Evolutionary conservation across 2,329 filamentous ascomycete species (phyloP).

Genomic region (Simplicillium aogashimaense): DNA sequence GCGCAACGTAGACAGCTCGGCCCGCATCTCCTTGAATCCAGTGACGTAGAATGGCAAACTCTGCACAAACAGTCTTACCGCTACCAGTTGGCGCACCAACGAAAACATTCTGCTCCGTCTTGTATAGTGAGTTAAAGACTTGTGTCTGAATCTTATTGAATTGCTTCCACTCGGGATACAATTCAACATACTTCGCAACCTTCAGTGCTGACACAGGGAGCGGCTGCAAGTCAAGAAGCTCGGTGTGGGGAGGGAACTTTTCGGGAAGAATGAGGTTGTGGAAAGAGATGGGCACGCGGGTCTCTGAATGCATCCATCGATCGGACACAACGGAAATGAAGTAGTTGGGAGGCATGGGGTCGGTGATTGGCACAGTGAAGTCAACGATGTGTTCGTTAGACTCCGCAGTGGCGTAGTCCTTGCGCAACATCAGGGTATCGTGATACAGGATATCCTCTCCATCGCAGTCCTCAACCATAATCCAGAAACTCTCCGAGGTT

Average conservation of each 20-base stretch:
- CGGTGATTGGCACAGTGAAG: constrained; percentile 91
- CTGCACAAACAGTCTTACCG: constrained; percentile 93
- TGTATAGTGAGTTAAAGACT: constrained; percentile 87
- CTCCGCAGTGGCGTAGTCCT: constrained; percentile 77
- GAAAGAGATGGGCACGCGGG: constrained; percentile 85
- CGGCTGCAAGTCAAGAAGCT: constrained; percentile 82
- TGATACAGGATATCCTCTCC: constrained; percentile 93
- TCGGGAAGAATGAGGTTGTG: constrained; percentile 90
- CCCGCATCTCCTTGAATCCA: constrained; percentile 55
- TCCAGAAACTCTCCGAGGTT: constrained; percentile 87
- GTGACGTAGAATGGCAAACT: constrained; percentile 82
- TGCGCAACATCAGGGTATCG: constrained; percentile 85
- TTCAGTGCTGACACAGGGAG: constrained; percentile 85
- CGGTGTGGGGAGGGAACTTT: constrained; percentile 91
- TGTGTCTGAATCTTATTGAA: constrained; percentile 99
- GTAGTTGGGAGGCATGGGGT: constrained; percentile 98
- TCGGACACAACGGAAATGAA: constrained; percentile 94
- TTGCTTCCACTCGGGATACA: constrained; percentile 76
- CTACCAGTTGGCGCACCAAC: constrained; percentile 88
- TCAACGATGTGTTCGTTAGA: constrained; percentile 91
- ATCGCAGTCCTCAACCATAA: constrained; percentile 93
- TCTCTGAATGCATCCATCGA: constrained; percentile 97
- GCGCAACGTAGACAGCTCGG: constrained; percentile 86
- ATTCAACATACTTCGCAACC: constrained; percentile 65
- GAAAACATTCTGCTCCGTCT: constrained; percentile 87